These are phyloP conservation scores for Vigna angularis DNA, from an alignment of 306 rosid species.

Conservation along the genomic window DNA sequence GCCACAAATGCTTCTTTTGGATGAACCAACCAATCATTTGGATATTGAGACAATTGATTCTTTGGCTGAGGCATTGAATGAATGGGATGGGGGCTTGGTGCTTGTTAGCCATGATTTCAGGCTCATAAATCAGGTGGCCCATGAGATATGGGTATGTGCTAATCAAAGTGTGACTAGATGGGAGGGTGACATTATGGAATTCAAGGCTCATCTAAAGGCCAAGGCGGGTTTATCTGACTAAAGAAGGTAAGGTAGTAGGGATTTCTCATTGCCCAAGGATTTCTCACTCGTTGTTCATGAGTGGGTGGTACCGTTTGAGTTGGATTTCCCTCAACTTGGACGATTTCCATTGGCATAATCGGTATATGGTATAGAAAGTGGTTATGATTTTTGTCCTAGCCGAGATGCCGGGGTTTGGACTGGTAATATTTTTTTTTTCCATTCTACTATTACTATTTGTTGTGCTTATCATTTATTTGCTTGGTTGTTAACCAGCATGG, in stretches of 20 bases:
- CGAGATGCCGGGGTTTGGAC: slow-evolving; percentile 36
- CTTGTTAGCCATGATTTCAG: slow-evolving; percentile 98
- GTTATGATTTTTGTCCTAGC: slow-evolving; percentile 49
- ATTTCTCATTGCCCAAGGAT: not conserved
- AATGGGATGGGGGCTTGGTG: slow-evolving; percentile 98
- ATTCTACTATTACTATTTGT: not conserved
- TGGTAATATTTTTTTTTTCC: slow-evolving; percentile 21
- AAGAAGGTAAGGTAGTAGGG: slow-evolving; percentile 25
- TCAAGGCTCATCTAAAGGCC: slow-evolving; percentile 79
- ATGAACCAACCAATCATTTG: slow-evolving; percentile 97
- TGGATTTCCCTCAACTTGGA: slow-evolving; percentile 14
- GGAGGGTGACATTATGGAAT: slow-evolving; percentile 93
- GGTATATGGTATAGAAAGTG: not conserved
- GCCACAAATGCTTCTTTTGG: slow-evolving; percentile 85
- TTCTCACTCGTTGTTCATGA: not conserved
- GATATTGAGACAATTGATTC: slow-evolving; percentile 98
- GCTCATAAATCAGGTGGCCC: slow-evolving; percentile 96
- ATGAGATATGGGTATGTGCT: slow-evolving; percentile 96
- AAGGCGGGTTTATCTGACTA: slow-evolving; percentile 80
- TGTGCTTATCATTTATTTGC: slow-evolving; percentile 32
- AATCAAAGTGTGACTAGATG: slow-evolving; percentile 81
- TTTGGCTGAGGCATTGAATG: slow-evolving; percentile 92
- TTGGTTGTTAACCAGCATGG: slow-evolving; percentile 51
- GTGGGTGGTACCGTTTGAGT: slow-evolving; percentile 33
- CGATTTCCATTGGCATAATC: slow-evolving; percentile 35